Evolutionary conservation across 139 green algal species (phyloP).

Genomic region (Mychonastes homosphaera): DNA sequence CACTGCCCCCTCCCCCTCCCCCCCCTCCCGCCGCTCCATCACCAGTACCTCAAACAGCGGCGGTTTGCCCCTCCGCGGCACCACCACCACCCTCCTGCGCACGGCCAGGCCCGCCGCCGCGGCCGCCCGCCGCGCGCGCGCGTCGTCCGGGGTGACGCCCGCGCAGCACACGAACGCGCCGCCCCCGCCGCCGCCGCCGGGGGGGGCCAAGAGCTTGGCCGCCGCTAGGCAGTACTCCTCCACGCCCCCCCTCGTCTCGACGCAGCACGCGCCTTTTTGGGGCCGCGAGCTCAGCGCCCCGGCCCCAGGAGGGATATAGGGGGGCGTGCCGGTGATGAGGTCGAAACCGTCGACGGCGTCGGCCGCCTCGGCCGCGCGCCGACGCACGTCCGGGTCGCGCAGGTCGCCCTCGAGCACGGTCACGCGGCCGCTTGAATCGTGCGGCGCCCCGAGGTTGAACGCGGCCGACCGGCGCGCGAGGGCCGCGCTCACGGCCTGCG

Average conservation of each 20-base stretch:
- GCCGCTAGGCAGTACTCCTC: conserved; percentile 15
- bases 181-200: background rate
- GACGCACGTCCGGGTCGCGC: background rate
- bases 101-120: too few relatives aligned
- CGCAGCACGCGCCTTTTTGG: conserved; percentile 14
- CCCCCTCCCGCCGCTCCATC: conserved; percentile 1
- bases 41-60: conserved; percentile 16
- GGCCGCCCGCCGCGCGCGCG: too few relatives aligned
- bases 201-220: conserved; percentile 5
- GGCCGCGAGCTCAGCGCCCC: conserved; percentile 1
- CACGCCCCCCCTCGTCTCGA: conserved; percentile 16
- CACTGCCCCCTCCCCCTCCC: background rate
- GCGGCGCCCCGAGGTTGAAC: conserved; percentile 9
- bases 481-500: conserved; percentile 9
- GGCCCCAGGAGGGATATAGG: conserved; percentile 9
- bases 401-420: background rate
- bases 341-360: background rate
- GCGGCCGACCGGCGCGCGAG: conserved; percentile 6
- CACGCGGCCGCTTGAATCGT: background rate
- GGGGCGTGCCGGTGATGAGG: conserved; percentile 17
- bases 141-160: background rate
- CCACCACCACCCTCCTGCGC: conserved; percentile 3
- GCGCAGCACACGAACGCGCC: background rate
- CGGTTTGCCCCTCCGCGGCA: conserved; percentile 11
- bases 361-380: background rate